Evolutionary conservation across 441 rosid species (phyloP), one percentile per base, ranked within the genome.

Genomic region (Sinapis alba): DNA sequence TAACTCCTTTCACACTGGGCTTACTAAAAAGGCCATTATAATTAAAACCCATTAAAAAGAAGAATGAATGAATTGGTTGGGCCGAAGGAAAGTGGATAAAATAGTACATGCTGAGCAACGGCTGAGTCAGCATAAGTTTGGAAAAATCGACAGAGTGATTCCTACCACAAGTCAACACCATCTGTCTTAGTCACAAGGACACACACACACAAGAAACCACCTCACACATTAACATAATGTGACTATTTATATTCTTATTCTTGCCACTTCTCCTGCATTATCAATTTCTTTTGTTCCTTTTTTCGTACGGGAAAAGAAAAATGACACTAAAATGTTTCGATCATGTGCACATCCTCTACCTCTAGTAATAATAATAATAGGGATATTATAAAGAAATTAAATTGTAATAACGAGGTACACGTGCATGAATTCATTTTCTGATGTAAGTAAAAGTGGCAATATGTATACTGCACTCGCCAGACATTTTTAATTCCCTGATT

Each of bases 111-210:
- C 26, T 27, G 34, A 6, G 34, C 7, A 30, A 32, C 5, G 28
- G 78, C 38, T 74, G 78, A 74, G 77, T 74, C 66, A 66, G 78
- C 78, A 58, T 20, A 15, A 41, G 41, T 43, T 9, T 66, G 19
- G 15, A 19, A 74, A 66, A 74, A 74, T 45, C 43, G 62, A 74
- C 78, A 67, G 41, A 65, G 78, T 60, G 32, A 50, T 16, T 60
- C 41, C 54, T 60, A 51, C 78, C 74, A 53, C 79, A 62, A 75
- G 74, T 75, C 74, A 68, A 69, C 79, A 75, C 74, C 63, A 68
- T 75, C 19, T 74, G 72, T 66, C 66, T 28, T 57, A 59, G 47
- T 43, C 72, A 45, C 30, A 65, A 65, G 18, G 43, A 63, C 56
- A 73, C 77, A 36, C n/a, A n/a, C n/a, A n/a, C n/a, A n/a, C n/a